A percentile compares a stretch with the other conserved stretches of the same genome.
Evolutionary conservation across 2,329 filamentous ascomycete genomes (phyloP).

Genomic region (Podosphaera xanthii): DNA sequence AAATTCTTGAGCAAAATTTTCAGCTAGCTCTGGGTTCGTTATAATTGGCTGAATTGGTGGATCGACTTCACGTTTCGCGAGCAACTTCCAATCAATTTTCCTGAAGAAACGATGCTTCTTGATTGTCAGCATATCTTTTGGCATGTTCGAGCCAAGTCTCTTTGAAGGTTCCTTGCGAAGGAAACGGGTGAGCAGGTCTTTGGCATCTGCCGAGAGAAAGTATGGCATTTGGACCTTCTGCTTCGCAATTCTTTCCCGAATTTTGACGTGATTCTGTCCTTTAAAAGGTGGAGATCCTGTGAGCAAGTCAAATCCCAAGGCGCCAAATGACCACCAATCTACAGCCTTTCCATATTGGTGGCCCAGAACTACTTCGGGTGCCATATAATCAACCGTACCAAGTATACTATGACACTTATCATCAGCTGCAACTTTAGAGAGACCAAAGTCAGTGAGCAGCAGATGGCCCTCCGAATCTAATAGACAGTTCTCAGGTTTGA

Average conservation of each 20-base stretch:
- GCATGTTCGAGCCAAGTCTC: conserved; percentile 69
- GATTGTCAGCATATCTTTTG: conserved; percentile 64
- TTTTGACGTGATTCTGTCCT: conserved; percentile 78
- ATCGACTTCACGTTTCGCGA: conserved; percentile 60
- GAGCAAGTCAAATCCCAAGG: conserved; percentile 75
- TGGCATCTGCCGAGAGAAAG: conserved; percentile 75
- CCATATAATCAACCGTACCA: conserved; percentile 97
- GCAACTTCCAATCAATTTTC: conserved; percentile 81
- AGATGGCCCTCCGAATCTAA: conserved; percentile 80
- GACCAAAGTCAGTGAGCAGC: conserved; percentile 83
- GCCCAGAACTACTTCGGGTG: conserved; percentile 75
- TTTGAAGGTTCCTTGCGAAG: conserved; percentile 83
- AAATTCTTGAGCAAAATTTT: conserved; percentile 91
- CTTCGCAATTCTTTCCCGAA: conserved; percentile 87
- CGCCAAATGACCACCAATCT: conserved; percentile 97
- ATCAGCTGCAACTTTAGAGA: conserved; percentile 70
- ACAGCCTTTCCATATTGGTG: conserved; percentile 82
- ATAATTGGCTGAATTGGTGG: conserved; percentile 85
- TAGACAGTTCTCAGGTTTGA: conserved; percentile 95
- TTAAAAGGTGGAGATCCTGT: conserved; percentile 82
- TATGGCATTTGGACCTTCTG: conserved; percentile 78
- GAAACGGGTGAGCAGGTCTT: conserved; percentile 75
- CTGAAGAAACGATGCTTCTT: conserved; percentile 93
- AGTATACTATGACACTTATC: conserved; percentile 67
- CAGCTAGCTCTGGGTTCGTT: conserved; percentile 82